A percentile compares a stretch with the other conserved stretches of the same genome.
Evolutionary conservation across 78 protist species (phyloP).

Genomic region (Capsaspora owczarzaki): DNA sequence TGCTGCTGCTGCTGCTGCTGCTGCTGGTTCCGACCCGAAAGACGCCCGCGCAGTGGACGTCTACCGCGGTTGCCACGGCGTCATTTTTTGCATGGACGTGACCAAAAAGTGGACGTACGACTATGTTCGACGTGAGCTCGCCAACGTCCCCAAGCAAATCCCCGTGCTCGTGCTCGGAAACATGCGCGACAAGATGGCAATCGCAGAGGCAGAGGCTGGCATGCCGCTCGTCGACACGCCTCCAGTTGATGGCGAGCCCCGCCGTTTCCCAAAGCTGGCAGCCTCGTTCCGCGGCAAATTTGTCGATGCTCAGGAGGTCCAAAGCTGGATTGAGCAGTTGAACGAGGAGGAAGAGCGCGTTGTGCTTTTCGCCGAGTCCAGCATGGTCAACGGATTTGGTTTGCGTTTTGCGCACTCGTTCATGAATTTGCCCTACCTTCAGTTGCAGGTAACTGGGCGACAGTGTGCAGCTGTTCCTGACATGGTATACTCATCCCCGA

Average conservation of each 20-base stretch:
- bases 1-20: no score
- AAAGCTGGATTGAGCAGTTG: neutral
- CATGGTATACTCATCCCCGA: no score
- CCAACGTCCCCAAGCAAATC: neutral
- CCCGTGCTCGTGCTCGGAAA: conserved; percentile 9
- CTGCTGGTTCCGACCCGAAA: no score
- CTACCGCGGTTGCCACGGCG: neutral
- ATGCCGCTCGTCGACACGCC: no score
- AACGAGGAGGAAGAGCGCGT: neutral
- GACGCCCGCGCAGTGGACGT: neutral
- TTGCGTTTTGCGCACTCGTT: neutral
- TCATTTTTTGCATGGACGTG: neutral
- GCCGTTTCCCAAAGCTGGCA: no score
- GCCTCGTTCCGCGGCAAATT: no score
- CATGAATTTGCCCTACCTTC: neutral
- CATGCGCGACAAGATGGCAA: neutral
- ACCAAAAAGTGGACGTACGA: neutral
- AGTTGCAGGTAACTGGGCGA: neutral
- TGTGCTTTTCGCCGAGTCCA: neutral
- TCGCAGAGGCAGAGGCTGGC: no score
- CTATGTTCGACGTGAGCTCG: neutral
- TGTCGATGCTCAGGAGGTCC: neutral
- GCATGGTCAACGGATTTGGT: conserved; percentile 1
- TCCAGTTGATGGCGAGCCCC: neutral
- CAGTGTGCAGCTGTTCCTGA: no score